phyloP scores from a whole-genome alignment of 1,284 basidiomycete genomes.

The Calocybe gambosa region DNA sequence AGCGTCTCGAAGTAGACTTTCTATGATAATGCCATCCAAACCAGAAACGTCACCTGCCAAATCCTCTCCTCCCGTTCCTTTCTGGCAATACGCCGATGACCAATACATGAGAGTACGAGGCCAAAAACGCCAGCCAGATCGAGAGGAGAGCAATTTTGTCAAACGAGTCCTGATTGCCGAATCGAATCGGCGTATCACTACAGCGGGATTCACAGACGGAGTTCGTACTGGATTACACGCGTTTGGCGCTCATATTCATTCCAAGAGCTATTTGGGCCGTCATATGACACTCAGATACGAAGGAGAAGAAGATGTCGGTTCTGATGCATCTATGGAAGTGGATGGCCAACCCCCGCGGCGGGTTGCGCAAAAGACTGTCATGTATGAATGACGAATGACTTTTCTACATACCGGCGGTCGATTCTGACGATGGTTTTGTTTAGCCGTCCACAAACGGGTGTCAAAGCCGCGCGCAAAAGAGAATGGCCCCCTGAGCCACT shows the following conservation, averaged over 20 bases:
- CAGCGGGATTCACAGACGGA: background rate
- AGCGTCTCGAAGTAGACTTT: constrained; percentile 7
- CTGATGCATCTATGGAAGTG: constrained; percentile 15
- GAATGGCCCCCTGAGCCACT: constrained; percentile 15
- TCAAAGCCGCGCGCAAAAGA: constrained; percentile 18
- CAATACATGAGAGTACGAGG: constrained; percentile 13
- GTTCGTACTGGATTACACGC: background rate
- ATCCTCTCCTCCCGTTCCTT: constrained; percentile 14
- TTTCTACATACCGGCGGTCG: background rate
- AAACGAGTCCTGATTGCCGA: constrained; percentile 14
- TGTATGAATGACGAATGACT: background rate
- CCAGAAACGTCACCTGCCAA: constrained; percentile 10
- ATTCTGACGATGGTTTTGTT: background rate
- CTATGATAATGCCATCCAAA: constrained; percentile 10
- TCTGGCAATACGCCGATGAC: constrained; percentile 24
- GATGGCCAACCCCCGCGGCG: constrained; percentile 1
- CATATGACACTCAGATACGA: constrained; percentile 11
- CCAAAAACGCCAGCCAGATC: constrained; percentile 16
- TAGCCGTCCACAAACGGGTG: constrained; percentile 10
- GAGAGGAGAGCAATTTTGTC: constrained; percentile 13
- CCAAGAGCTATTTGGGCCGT: constrained; percentile 12
- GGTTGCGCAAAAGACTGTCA: background rate
- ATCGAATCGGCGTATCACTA: constrained; percentile 5
- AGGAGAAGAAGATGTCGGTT: constrained; percentile 10
- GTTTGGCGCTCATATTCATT: background rate